Evolutionary conservation across 768 basidiomycete genomes (phyloP).

Genomic region (Serendipita indica): DNA sequence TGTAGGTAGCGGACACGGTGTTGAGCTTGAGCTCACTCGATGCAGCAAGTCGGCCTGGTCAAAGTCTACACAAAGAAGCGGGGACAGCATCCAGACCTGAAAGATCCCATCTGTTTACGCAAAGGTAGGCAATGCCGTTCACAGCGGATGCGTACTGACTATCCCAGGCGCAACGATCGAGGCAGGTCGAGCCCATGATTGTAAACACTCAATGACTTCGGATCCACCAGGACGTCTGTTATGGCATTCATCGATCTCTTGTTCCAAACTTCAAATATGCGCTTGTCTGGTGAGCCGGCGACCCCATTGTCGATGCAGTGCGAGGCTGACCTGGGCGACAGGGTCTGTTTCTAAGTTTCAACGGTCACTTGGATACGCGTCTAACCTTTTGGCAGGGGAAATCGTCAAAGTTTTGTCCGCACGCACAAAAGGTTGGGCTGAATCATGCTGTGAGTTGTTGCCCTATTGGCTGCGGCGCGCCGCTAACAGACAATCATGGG

Average conservation of each 20-base stretch:
- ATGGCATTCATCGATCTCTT: conserved; percentile 81
- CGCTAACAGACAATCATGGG: conserved; percentile 50
- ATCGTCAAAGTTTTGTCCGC: conserved; percentile 84
- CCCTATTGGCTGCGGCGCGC: conserved; percentile 29
- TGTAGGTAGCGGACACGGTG: conserved; percentile 15
- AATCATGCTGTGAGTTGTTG: background rate
- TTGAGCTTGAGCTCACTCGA: background rate
- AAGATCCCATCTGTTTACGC: conserved; percentile 58
- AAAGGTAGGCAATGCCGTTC: conserved; percentile 20
- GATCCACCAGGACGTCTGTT: conserved; percentile 59
- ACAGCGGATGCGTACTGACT: too few species aligned
- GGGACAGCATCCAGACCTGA: conserved; percentile 82
- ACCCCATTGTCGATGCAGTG: background rate
- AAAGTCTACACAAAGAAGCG: conserved; percentile 97
- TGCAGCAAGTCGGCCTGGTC: conserved; percentile 64
- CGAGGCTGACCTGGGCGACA: background rate
- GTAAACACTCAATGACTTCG: conserved; percentile 8
- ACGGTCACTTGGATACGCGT: background rate
- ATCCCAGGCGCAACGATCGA: conserved; percentile 76
- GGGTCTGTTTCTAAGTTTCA: conserved; percentile 1
- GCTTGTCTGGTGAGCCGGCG: conserved; percentile 68
- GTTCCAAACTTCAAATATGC: conserved; percentile 87
- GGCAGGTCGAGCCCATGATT: conserved; percentile 25
- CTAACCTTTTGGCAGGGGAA: conserved; percentile 46
- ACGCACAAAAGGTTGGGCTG: conserved; percentile 58